A percentile compares a stretch with the other conserved stretches of the same genome.
phyloP scores from a whole-genome alignment of 257 asterid genomes.

The Hygrophila difformis region DNA sequence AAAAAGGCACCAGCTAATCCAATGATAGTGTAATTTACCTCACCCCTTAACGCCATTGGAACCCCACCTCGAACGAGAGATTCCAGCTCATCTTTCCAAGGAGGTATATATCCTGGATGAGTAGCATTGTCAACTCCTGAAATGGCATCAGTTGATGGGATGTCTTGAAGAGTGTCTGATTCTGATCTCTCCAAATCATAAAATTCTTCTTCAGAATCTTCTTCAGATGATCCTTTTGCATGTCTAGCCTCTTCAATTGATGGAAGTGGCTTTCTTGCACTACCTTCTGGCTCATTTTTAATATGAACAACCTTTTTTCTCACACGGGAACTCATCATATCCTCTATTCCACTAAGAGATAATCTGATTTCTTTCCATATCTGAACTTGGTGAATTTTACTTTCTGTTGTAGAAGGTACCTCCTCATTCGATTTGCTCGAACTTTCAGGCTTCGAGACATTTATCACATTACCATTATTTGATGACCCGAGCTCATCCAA shows the following conservation, averaged over 20 bases:
- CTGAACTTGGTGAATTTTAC: conserved; percentile 43
- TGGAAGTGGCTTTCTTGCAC: conserved; percentile 29
- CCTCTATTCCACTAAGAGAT: conserved; percentile 66
- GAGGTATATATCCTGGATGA: conserved; percentile 37
- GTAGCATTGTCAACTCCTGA: conserved; percentile 18
- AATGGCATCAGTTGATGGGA: conserved; percentile 25
- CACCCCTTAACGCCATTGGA: conserved; percentile 98
- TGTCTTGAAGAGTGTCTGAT: conserved; percentile 55
- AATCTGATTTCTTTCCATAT: conserved; percentile 75
- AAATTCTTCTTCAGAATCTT: conserved; percentile 94
- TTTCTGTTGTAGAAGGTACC: conserved; percentile 21
- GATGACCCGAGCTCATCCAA: conserved; percentile 28
- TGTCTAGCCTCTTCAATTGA: conserved; percentile 43
- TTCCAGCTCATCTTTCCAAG: conserved; percentile 74
- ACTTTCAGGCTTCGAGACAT: conserved; percentile 9
- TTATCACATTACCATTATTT: conserved; percentile 16
- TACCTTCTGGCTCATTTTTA: conserved; percentile 24
- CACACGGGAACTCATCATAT: conserved; percentile 71
- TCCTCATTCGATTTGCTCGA: conserved; percentile 24
- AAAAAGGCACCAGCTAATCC: conserved; percentile 8
- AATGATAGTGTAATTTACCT: conserved; percentile 35
- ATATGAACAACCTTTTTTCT: conserved; percentile 29
- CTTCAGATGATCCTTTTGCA: conserved; percentile 64
- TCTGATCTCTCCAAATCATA: conserved; percentile 91
- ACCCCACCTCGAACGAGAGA: conserved; percentile 96